Evolutionary conservation across 164 flowering plant genomes (phyloP), one percentile per base, ranked within the genome.

Genomic region (Nymphaea colorata): DNA sequence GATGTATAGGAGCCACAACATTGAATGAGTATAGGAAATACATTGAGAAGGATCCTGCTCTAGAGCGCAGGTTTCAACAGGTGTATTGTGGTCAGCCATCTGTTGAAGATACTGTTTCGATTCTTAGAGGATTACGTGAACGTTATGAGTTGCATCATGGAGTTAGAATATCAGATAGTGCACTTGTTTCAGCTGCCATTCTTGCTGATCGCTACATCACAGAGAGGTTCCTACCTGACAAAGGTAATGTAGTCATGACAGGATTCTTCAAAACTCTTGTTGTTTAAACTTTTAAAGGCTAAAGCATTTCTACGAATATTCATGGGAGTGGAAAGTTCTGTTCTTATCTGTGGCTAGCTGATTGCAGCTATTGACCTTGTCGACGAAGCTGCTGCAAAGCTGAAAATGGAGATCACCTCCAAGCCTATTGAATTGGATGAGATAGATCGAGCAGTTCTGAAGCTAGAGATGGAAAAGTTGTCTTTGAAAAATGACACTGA

Each of bases 361-460:
- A 6, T 2, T 81, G 67, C 81, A 88, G 97, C 97, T 67, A 94
- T 94, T 82, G 98, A 94, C 78, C 93, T 94, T 68, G 92, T 94
- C 66, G 98, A 94, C 80, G 98, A 94, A 81, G 96, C 98, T 66
- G 97, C 97, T 73, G 98, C 98, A 67, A 91, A 94, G 78, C 81
- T 94, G 74, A 94, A 94, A 78, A 94, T 94, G 96, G 98, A 94
- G 79, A 91, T 94, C 67, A 91, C 97, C 47, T 94, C 98, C 10
- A 91, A 94, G 78, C 97, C 98, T 18, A 88, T 83, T 42, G 98
- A 91, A 68, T 73, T 94, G 83, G 98, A 94, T 83, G 97, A 89
- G 79, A 74, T 91, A 57, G 96, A 91, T 68, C 81, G 98, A 80
- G 86, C 95, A 62, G 81, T 91, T 43, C 67, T 87, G 15, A 91